Evolutionary conservation across 129 eudicot species (phyloP).

Genomic region (Arctium minus): DNA sequence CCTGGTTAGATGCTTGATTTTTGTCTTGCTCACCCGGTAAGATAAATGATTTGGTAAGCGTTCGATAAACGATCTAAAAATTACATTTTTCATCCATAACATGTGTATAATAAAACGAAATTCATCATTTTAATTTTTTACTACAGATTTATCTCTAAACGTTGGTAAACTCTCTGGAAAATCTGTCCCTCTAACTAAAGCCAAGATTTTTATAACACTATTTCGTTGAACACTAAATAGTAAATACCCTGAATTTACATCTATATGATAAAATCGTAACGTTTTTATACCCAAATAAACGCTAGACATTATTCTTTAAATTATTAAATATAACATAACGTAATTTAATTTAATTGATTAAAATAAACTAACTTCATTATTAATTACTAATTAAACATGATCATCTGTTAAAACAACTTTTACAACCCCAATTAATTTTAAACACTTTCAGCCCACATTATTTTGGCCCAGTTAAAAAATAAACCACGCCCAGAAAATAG

Average conservation of each 20-base stretch:
- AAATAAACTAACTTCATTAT: too few relatives aligned
- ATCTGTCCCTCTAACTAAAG: not conserved
- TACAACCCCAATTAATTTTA: too few relatives aligned
- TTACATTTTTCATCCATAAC: not conserved
- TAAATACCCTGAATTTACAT: not conserved
- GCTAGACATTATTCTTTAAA: too few relatives aligned
- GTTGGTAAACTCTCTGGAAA: not conserved
- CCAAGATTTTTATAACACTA: not conserved
- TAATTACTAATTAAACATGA: too few relatives aligned
- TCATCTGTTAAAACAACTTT: too few relatives aligned
- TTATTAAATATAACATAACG: too few relatives aligned
- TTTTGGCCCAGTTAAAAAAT: not conserved
- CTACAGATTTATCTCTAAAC: not conserved
- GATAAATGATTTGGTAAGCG: too few relatives aligned
- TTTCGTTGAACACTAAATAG: too few relatives aligned
- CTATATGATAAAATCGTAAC: not conserved
- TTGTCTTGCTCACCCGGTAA: not conserved
- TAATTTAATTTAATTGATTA: too few relatives aligned
- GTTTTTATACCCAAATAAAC: too few relatives aligned
- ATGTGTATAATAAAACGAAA: too few relatives aligned
- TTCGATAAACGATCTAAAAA: not conserved
- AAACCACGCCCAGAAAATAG: not conserved
- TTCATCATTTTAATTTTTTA: not conserved
- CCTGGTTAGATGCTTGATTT: not conserved
- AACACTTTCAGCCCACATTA: not conserved